These are phyloP conservation scores for Casuarina glauca DNA, from an alignment of 306 rosid species.

Conservation along the genomic window DNA sequence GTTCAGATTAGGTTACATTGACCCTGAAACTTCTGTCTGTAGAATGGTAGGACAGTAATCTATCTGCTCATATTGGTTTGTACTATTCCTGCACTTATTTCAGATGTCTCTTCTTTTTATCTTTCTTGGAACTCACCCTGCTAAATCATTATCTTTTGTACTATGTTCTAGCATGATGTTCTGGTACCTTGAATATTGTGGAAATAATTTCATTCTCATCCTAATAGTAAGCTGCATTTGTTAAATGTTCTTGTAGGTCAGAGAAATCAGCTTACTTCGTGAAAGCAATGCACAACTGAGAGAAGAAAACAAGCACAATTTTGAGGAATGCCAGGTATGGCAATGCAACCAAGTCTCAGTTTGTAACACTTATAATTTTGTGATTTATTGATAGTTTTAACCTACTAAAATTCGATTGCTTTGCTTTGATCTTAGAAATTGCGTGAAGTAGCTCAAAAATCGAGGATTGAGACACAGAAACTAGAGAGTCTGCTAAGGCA, in stretches of 20 bases:
- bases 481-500: constrained; percentile 61
- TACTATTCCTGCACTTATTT: background rate
- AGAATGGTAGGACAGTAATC: background rate
- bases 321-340: constrained; percentile 91
- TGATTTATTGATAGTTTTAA: constrained; percentile 1
- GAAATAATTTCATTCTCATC: background rate
- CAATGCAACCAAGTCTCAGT: background rate
- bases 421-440: constrained; percentile 59
- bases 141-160: background rate
- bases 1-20: constrained; percentile 60
- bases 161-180: background rate
- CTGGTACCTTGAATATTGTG: background rate
- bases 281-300: constrained; percentile 96
- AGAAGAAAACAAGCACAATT: constrained; percentile 97
- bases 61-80: background rate
- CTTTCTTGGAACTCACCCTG: background rate
- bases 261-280: constrained; percentile 92
- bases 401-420: constrained; percentile 4
- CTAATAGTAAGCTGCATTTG: constrained; percentile 4
- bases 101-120: background rate
- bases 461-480: constrained; percentile 52
- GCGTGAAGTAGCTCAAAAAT: constrained; percentile 65
- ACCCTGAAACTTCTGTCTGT: background rate
- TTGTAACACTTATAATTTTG: background rate
- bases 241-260: constrained; percentile 53